phyloP scores from a whole-genome alignment of 2,329 filamentous ascomycete species.

The Fusarium annulatum region DNA sequence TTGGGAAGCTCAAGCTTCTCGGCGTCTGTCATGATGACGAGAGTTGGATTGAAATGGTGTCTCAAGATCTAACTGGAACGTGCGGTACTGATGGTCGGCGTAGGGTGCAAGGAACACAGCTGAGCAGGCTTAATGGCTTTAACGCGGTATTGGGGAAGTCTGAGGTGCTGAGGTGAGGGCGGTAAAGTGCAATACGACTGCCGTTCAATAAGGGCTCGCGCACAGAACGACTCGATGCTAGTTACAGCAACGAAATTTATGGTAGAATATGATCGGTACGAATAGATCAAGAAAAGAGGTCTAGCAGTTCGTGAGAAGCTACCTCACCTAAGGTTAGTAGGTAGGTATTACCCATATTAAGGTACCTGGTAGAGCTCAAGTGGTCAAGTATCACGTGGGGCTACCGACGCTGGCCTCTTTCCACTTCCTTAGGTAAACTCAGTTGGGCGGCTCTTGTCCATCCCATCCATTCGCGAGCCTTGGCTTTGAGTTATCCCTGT shows the following conservation, averaged over 20 bases:
- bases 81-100: constrained; percentile 38
- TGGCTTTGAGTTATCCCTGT: constrained; percentile 27
- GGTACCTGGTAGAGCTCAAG: constrained; percentile 8
- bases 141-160: constrained; percentile 8
- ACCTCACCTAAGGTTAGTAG: neutral
- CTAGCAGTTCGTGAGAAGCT: constrained; percentile 19
- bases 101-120: constrained; percentile 30
- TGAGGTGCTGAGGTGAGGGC: neutral
- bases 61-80: constrained; percentile 20
- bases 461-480: constrained; percentile 20
- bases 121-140: constrained; percentile 14
- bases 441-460: constrained; percentile 23
- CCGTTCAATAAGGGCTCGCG: neutral
- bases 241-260: constrained; percentile 7
- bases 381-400: constrained; percentile 44
- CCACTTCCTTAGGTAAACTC: neutral
- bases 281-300: constrained; percentile 33
- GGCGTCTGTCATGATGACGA: constrained; percentile 45
- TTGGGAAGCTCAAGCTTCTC: constrained; percentile 49
- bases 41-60: constrained; percentile 7
- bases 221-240: neutral
- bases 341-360: neutral
- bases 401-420: neutral
- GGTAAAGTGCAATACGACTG: constrained; percentile 11
- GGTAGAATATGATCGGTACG: constrained; percentile 2